phyloP scores from a whole-genome alignment of 2,329 filamentous ascomycete genomes.

The Xylaria polymorpha region DNA sequence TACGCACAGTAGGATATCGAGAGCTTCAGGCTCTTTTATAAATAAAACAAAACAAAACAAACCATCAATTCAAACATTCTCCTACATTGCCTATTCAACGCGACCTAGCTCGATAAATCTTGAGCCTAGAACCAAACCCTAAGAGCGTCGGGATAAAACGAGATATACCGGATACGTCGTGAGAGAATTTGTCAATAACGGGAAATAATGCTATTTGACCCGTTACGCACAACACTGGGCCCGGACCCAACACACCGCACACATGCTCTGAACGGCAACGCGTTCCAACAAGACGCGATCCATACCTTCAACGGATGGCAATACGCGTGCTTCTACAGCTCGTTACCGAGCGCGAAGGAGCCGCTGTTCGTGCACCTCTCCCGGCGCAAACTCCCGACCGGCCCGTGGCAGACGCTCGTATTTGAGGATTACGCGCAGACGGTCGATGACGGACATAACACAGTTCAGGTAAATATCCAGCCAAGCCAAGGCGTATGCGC shows the following conservation, averaged over 20 bases:
- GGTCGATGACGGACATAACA: constrained; percentile 64
- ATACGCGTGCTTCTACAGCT: constrained; percentile 60
- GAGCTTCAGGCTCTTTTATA: neutral
- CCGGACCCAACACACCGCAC: constrained; percentile 52
- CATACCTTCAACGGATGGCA: constrained; percentile 61
- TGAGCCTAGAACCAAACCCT: neutral
- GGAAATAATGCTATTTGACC: constrained; percentile 46
- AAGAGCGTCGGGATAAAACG: neutral
- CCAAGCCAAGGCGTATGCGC: neutral
- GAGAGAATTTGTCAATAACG: neutral
- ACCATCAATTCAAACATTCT: neutral
- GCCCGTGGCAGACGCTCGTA: constrained; percentile 58
- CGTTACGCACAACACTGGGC: constrained; percentile 51
- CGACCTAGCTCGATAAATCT: neutral
- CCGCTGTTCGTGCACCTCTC: constrained; percentile 60
- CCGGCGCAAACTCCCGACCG: constrained; percentile 55
- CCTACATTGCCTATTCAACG: neutral
- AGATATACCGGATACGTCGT: neutral
- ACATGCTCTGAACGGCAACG: constrained; percentile 58
- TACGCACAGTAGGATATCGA: neutral
- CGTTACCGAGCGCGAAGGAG: constrained; percentile 43
- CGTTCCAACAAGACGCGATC: constrained; percentile 62
- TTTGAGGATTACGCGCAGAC: constrained; percentile 63
- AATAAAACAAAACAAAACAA: neutral
- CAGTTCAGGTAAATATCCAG: constrained; percentile 55